Evolutionary conservation across 2,329 filamentous ascomycete genomes (phyloP).

Genomic region (Arthroderma sp.): DNA sequence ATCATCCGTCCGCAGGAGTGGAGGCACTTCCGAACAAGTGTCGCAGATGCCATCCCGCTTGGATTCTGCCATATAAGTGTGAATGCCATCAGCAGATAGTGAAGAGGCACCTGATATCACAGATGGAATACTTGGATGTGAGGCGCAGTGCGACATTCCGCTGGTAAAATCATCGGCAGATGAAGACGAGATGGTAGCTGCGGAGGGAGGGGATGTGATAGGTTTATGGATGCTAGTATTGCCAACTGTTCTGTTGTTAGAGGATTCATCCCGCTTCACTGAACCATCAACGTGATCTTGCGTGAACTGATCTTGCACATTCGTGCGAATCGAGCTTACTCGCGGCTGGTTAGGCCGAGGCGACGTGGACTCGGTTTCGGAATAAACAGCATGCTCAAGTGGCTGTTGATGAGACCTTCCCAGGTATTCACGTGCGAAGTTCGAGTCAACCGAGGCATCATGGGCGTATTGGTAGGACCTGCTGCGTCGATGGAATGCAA

Average conservation of each 20-base stretch:
- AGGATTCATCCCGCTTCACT: too few relatives aligned
- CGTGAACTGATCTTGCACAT: too few relatives aligned
- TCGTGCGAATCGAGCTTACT: too few relatives aligned
- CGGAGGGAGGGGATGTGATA: slow-evolving; percentile 27
- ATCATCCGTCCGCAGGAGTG: slow-evolving; percentile 29
- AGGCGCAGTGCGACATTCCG: slow-evolving; percentile 35
- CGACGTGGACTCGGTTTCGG: not conserved
- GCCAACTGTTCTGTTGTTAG: too few relatives aligned
- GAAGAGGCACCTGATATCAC: slow-evolving; percentile 34
- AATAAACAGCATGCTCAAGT: not conserved
- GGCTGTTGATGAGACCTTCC: too few relatives aligned
- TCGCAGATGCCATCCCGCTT: slow-evolving; percentile 2
- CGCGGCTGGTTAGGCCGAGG: too few relatives aligned
- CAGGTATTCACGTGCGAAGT: not conserved
- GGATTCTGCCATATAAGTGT: slow-evolving; percentile 14
- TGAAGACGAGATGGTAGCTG: slow-evolving; percentile 34
- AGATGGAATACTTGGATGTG: slow-evolving; percentile 35
- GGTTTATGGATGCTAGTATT: not conserved
- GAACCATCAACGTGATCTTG: too few relatives aligned
- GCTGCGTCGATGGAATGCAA: slow-evolving; percentile 22
- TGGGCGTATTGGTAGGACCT: slow-evolving; percentile 21
- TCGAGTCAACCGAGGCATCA: not conserved
- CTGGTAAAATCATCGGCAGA: slow-evolving; percentile 34
- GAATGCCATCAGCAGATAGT: slow-evolving; percentile 27
- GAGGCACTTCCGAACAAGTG: slow-evolving; percentile 17